Base-by-base conservation (phyloP, 306 rosid species). In the Pterocarpus macrocarpus region DNA sequence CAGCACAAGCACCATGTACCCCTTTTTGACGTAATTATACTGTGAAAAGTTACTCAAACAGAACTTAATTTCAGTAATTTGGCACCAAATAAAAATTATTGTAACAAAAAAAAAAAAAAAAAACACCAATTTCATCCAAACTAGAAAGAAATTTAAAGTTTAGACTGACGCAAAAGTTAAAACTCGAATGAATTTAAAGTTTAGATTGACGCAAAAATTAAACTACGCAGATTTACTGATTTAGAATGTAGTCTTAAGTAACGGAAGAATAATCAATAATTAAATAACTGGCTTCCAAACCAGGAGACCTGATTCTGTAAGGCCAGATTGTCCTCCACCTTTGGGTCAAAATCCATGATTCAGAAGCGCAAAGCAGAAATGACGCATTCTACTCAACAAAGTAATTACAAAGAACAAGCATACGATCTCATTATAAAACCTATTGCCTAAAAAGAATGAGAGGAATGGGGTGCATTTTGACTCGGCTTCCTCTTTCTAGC, bases 351-450 rank as follows among this genome's bases (percentile, higher is more conserved):
- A 15, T 34, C 71, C 67, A 64, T 66, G 41, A 71, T 64, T 71
- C 77, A 71, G 59, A 79, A 50, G 6, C 49, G 39, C 72, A 44
- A 73, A 70, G 74, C 84, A 43, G 72, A 62, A 43, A 77, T 63
- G 43, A 75, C 36, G 75, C 50, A 57, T 85, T 73, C 81, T 75
- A 72, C 73, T 68, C 65, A 79, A 62, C 63, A 50, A 12, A 68
- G 81, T 79, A 43, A 78, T 80, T 69, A 73, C 85, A 80, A 75
- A 83, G 76, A 67, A 72, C 82, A 81, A 47, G 77, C 83, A 77
- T 73, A 30, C 8, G 56, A 61, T 56, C 35, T 63, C 81, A 11
- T 67, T 57, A 59, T 77, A 59, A 69, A 87, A 58, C 16, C 76
- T 59, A 49, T 41, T 61, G 22, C 64, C 64, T 75, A 50, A 66